Percentiles rank a stretch among this genome's conserved stretches.
Evolutionary conservation across 169 alveolate species (phyloP).

Genomic region (Eimeria falciformis): DNA sequence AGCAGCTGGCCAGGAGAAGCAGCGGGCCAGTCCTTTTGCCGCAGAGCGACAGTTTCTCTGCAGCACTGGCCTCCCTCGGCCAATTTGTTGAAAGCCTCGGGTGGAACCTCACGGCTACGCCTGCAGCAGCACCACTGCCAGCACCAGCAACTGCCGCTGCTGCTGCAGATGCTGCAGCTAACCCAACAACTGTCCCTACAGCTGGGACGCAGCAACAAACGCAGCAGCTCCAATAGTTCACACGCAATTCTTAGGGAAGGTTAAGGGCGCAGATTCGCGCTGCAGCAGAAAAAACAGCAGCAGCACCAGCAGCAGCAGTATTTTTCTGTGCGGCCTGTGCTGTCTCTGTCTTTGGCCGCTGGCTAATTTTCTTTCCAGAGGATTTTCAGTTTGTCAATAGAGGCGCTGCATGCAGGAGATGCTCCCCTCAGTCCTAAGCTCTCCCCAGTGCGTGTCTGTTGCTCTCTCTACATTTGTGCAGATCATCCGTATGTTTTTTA

Average conservation of each 20-base stretch:
- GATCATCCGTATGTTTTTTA: no score
- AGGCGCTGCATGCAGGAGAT: no score
- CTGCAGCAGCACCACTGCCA: not conserved
- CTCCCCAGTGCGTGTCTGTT: no score
- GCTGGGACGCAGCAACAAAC: constrained; percentile 13
- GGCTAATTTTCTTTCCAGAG: no score
- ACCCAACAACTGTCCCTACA: not conserved
- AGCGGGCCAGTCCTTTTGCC: not conserved
- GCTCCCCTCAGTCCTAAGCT: no score
- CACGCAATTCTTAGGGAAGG: no score
- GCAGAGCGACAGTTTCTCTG: constrained; percentile 7
- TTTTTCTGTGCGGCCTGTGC: no score
- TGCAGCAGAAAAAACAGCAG: not conserved
- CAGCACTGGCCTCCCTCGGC: constrained; percentile 27
- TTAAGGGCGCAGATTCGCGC: no score
- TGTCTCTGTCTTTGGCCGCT: no score
- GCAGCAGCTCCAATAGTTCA: not conserved
- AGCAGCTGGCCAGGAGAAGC: constrained; percentile 41
- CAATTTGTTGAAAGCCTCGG: constrained; percentile 22
- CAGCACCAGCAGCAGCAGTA: not conserved
- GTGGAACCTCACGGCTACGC: not conserved
- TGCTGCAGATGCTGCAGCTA: not conserved
- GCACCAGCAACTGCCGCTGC: not conserved
- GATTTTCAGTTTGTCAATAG: no score
- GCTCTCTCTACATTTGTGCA: no score